A percentile compares a stretch with the other conserved stretches of the same genome.
Evolutionary conservation across 129 eudicot genomes (phyloP).

Genomic region (Ambrosia artemisiifolia): DNA sequence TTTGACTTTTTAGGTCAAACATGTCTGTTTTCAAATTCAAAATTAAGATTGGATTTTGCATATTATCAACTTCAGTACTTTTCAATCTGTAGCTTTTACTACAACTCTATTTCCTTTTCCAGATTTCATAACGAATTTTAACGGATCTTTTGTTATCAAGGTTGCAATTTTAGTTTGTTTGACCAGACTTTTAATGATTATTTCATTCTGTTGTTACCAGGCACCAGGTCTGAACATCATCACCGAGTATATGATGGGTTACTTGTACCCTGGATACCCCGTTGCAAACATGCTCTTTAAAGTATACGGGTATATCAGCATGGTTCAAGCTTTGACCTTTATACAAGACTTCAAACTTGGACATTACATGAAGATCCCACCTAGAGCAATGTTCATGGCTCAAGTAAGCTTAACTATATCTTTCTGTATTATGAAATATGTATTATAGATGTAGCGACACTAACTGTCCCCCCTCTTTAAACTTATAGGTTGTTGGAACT

Average conservation of each 20-base stretch:
- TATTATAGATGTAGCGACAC: background rate
- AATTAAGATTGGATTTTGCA: background rate
- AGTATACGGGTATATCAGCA: conserved; percentile 64
- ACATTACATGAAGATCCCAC: conserved; percentile 82
- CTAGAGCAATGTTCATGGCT: conserved; percentile 68
- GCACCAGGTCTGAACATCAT: conserved; percentile 59
- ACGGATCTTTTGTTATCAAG: background rate
- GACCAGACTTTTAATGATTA: background rate
- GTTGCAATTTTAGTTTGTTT: background rate
- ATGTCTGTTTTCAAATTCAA: background rate
- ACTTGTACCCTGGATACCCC: conserved; percentile 58
- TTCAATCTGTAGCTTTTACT: background rate
- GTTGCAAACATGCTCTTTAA: conserved; percentile 77
- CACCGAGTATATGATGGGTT: conserved; percentile 65
- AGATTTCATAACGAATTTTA: background rate
- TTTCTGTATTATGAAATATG: background rate
- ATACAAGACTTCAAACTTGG: conserved; percentile 66
- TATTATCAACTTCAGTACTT: background rate
- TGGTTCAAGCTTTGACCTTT: conserved; percentile 55
- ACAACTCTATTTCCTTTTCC: too few relatives aligned
- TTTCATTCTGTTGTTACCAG: conserved; percentile 28
- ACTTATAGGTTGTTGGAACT: conserved; percentile 49
- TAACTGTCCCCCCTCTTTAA: background rate
- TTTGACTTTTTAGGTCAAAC: background rate
- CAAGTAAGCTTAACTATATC: conserved; percentile 39